phyloP scores from a whole-genome alignment of 1,139 yeast genomes.

The Geotrichum cucujoidarum region DNA sequence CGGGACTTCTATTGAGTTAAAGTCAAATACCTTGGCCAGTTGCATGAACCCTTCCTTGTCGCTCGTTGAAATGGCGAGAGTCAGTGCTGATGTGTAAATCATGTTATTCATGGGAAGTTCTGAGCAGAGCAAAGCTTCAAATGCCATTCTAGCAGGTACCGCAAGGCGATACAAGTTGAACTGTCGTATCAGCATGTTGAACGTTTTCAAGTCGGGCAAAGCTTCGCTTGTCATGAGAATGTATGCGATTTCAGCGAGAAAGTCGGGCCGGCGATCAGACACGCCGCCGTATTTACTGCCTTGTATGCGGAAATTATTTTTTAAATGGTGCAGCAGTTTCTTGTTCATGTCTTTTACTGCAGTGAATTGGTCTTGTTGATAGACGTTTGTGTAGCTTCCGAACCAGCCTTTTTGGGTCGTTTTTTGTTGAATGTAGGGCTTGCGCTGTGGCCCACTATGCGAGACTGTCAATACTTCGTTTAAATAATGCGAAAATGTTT shows the following conservation, averaged over 20 bases:
- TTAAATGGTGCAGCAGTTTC: not conserved
- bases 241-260: slow-evolving; percentile 17
- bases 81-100: slow-evolving; percentile 23
- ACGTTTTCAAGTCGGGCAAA: slow-evolving; percentile 26
- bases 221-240: slow-evolving; percentile 23
- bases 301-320: not conserved
- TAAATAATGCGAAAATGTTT: slow-evolving; percentile 2
- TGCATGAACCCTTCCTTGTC: slow-evolving; percentile 22
- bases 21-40: slow-evolving; percentile 21
- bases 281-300: not conserved
- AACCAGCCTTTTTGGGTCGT: not conserved
- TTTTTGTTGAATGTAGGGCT: not conserved
- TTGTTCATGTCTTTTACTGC: slow-evolving; percentile 5
- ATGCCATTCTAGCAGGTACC: slow-evolving; percentile 28
- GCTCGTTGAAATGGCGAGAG: slow-evolving; percentile 23
- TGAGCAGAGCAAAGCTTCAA: slow-evolving; percentile 26
- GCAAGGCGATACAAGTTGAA: slow-evolving; percentile 23
- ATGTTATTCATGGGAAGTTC: slow-evolving; percentile 24
- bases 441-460: not conserved
- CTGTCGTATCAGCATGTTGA: slow-evolving; percentile 26
- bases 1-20: slow-evolving; percentile 15
- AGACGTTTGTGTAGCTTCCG: not conserved
- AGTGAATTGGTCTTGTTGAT: slow-evolving; percentile 1
- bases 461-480: not conserved
- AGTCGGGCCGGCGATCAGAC: slow-evolving; percentile 5